Conservation (phyloP, 2,329 filamentous ascomycete genomes). For the Colletotrichum filicis region DNA sequence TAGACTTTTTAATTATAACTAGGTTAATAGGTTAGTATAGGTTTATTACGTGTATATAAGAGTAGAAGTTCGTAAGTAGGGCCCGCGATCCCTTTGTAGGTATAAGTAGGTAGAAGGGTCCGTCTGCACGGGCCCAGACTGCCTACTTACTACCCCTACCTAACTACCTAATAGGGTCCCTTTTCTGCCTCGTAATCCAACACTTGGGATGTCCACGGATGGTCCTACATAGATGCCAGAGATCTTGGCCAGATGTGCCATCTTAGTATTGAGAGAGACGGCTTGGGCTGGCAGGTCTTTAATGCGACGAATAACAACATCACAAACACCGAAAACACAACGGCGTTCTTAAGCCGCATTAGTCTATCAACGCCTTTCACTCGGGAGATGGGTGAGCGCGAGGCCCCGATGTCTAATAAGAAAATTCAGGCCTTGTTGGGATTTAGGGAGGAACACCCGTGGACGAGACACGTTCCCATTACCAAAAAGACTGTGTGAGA, state of each 20-base stretch:
- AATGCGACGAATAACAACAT: constrained; percentile 73
- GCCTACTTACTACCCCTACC: too few species aligned
- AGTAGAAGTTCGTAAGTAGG: too few species aligned
- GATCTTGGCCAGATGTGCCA: constrained; percentile 72
- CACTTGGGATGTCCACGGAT: constrained; percentile 69
- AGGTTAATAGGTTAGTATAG: too few species aligned
- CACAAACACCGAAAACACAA: constrained; percentile 62
- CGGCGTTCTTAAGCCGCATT: constrained; percentile 60
- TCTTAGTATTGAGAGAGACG: constrained; percentile 61
- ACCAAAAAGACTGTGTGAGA: neutral
- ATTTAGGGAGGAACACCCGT: constrained; percentile 68
- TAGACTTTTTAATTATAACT: too few species aligned
- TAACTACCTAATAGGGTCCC: too few species aligned
- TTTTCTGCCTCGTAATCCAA: too few species aligned
- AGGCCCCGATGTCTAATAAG: constrained; percentile 69
- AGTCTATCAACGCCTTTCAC: constrained; percentile 62
- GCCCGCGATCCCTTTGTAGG: too few species aligned
- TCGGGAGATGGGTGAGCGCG: constrained; percentile 65
- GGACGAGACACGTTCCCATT: constrained; percentile 46
- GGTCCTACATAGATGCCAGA: constrained; percentile 71
- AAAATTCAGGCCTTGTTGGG: constrained; percentile 70
- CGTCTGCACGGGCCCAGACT: too few species aligned
- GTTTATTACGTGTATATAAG: too few species aligned
- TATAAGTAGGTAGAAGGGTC: too few species aligned
- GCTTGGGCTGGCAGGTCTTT: constrained; percentile 71